Evolutionary conservation across 371 early-diverging fungal genomes (phyloP).

Genomic region (Dichotomocladium elegans): DNA sequence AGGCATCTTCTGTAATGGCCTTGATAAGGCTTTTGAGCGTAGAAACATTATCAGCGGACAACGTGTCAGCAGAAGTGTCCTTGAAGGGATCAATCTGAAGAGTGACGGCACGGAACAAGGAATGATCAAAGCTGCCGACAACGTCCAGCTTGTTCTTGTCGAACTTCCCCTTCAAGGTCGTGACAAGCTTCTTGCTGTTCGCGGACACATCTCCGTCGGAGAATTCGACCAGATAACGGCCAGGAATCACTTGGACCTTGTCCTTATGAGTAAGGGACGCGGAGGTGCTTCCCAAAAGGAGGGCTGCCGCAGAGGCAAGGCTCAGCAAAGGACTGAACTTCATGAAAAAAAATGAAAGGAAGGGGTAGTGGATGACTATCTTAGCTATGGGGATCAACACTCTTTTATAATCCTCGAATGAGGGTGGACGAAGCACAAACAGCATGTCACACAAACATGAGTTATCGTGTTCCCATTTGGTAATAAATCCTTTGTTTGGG

Average conservation of each 20-base stretch:
- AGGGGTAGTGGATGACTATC: no score
- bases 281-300: constrained; percentile 8
- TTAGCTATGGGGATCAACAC: no score
- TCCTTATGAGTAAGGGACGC: constrained; percentile 13
- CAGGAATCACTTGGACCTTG: constrained; percentile 15
- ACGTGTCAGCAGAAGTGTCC: neutral
- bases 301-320: constrained; percentile 15
- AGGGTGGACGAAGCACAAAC: neutral
- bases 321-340: neutral
- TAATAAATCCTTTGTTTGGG: neutral
- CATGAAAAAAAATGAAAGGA: neutral
- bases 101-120: constrained; percentile 31
- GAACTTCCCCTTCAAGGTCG: constrained; percentile 18
- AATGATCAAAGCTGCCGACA: constrained; percentile 22
- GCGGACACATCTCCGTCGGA: neutral
- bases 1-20: constrained; percentile 15
- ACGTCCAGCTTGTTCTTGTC: constrained; percentile 21
- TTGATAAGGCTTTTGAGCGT: constrained; percentile 11
- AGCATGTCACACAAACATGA: neutral
- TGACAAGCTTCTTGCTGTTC: constrained; percentile 9
- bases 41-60: constrained; percentile 5
- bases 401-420: no score
- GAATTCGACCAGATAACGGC: constrained; percentile 36
- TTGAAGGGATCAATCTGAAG: constrained; percentile 18
- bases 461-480: neutral